Evolutionary conservation across 2,329 filamentous ascomycete species (phyloP).

Genomic region (Lasiodiplodia hormozganensis): DNA sequence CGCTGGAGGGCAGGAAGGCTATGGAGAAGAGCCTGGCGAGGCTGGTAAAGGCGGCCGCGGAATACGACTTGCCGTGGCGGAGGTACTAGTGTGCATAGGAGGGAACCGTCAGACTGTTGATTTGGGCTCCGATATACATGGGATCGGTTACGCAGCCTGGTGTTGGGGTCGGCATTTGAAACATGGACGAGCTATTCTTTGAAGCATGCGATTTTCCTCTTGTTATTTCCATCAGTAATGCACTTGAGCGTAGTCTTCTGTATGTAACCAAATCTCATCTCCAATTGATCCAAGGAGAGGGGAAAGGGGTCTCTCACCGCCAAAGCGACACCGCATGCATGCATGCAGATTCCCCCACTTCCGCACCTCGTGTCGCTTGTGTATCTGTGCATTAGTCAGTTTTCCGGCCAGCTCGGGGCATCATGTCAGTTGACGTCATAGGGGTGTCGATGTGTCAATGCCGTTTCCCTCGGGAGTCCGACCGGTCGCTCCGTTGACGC

Average conservation of each 20-base stretch:
- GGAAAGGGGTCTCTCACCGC: not conserved
- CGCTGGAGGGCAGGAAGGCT: conserved; percentile 70
- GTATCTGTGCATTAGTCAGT: not conserved
- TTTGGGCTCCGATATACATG: not conserved
- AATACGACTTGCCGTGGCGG: conserved; percentile 27
- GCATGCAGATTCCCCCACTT: not conserved
- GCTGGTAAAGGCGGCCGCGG: conserved; percentile 60
- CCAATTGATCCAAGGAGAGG: not conserved
- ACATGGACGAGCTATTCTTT: not conserved
- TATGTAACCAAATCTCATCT: not conserved
- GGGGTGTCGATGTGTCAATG: not conserved
- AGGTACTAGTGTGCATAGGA: not conserved
- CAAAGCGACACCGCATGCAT: not conserved
- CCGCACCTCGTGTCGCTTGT: not conserved
- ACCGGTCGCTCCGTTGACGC: not conserved
- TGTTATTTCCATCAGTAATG: not conserved
- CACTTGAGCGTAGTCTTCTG: not conserved
- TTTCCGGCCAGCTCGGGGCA: not conserved
- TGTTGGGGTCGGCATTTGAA: not conserved
- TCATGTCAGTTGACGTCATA: not conserved
- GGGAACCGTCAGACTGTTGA: not conserved
- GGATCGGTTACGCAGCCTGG: conserved; percentile 14
- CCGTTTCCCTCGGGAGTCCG: not conserved
- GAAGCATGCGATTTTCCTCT: no score
- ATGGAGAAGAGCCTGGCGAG: conserved; percentile 82